Percentiles rank a stretch among this genome's conserved stretches.
Conservation (phyloP, 2,329 filamentous ascomycete species). For the Alternaria burnsii region DNA sequence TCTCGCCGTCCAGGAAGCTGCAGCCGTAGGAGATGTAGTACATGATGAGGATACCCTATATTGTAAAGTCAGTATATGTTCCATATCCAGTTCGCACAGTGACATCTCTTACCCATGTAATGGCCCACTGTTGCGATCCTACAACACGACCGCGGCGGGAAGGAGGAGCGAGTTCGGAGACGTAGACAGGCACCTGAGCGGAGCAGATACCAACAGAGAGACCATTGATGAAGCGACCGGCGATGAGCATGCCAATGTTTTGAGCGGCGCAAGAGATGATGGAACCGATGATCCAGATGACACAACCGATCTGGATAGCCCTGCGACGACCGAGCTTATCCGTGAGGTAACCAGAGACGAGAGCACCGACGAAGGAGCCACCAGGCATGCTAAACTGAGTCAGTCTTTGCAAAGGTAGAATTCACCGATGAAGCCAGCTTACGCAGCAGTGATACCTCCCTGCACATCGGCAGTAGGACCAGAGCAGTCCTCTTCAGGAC, state of each 20-base stretch:
- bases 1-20: slow-evolving; percentile 42
- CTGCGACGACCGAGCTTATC: slow-evolving; percentile 65
- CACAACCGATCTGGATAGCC: slow-evolving; percentile 62
- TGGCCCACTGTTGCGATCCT: slow-evolving; percentile 77
- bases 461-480: slow-evolving; percentile 65
- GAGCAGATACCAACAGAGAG: slow-evolving; percentile 77
- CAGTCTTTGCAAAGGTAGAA: background rate
- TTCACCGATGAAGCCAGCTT: background rate
- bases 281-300: slow-evolving; percentile 67
- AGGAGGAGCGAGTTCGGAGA: slow-evolving; percentile 70
- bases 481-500: slow-evolving; percentile 55
- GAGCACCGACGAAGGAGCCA: slow-evolving; percentile 72
- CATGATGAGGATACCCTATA: slow-evolving; percentile 52
- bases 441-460: slow-evolving; percentile 63
- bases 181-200: slow-evolving; percentile 73
- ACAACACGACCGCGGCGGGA: slow-evolving; percentile 70
- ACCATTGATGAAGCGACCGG: slow-evolving; percentile 75
- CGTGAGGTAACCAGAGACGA: slow-evolving; percentile 66
- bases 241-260: slow-evolving; percentile 75
- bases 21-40: slow-evolving; percentile 48
- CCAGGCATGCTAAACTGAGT: slow-evolving; percentile 64
- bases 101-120: slow-evolving; percentile 62
- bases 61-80: too few relatives aligned
- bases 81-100: too few relatives aligned
- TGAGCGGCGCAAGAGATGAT: slow-evolving; percentile 70